Evolutionary conservation across 371 early-diverging fungal genomes (phyloP), one percentile per base, ranked within the genome.

Genomic region (Nematocida sp.): DNA sequence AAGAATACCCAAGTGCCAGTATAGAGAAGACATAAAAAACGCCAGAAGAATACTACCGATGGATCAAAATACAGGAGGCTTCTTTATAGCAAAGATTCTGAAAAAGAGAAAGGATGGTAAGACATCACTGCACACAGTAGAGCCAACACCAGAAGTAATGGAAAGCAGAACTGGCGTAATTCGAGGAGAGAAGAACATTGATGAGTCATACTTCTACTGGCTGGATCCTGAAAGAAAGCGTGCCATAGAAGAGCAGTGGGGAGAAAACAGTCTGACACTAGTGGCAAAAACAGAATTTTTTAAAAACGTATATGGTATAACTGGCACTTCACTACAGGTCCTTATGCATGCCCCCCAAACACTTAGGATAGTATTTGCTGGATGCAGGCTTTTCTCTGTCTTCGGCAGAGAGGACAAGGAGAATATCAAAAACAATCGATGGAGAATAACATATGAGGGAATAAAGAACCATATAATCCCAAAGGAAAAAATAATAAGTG

Each of bases 41-140:
- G 94, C 95, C 88, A 76, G 96, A 84, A 91, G 99, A 64, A 90
- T 99, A 60, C 92, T 93, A 84, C 96, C 98, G 61, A 94, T 94
- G 75, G 88, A 91, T 70, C 95, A 97, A 88, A 91, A 99, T 86
- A 96, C 97, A 18, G 99, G 99, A 75, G 98, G 94, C 20, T 99
- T 99, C 89, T 99, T 98, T 89, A 93, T 98, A 33, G 94, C 96
- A 50, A 94, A 96, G 9, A 89, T 98, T 73, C 90, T 93, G 86
- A 88, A 88, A 73, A 61, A n/a, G 18, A 62, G 47, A 54, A 50
- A 72, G n/a, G 3, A 9, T n/a, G 40, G 45, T 42, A 45, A 15
- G 11, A 66, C 18, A 33, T 23, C n/a, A n/a, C 7, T 27, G 23
- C 9, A n/a, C 7, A n/a, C 7, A 23, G 58, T n/a, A 23, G 7